phyloP scores from a whole-genome alignment of 129 eudicot genomes.

The Flaveria robusta region DNA sequence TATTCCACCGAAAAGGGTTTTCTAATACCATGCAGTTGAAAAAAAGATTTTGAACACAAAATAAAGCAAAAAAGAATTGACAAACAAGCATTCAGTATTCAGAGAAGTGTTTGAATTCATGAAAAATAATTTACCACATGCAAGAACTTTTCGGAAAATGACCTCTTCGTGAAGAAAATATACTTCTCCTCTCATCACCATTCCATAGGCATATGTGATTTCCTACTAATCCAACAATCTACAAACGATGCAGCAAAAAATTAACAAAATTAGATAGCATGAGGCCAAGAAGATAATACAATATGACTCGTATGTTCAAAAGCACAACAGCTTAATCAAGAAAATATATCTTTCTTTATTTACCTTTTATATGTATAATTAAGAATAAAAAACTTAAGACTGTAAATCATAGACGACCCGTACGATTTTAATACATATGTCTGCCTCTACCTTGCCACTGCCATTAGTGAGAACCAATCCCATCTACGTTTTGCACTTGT shows the following conservation, averaged over 20 bases:
- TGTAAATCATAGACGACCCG: conserved; percentile 16
- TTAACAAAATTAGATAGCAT: background rate
- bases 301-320: background rate
- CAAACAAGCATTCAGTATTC: background rate
- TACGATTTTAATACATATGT: conserved; percentile 4
- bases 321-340: background rate
- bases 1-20: too few species aligned
- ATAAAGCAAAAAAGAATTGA: background rate
- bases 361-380: background rate
- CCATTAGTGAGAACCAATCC: conserved; percentile 86
- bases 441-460: conserved; percentile 63
- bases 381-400: too few species aligned
- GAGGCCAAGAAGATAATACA: background rate
- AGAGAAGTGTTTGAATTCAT: background rate
- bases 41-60: background rate
- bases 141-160: conserved; percentile 69
- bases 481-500: conserved; percentile 78
- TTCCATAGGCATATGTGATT: conserved; percentile 79
- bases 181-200: conserved; percentile 56
- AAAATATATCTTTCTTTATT: background rate
- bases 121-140: conserved; percentile 61
- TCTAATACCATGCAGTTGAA: conserved; percentile 13
- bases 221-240: conserved; percentile 89
- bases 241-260: conserved; percentile 14
- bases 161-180: conserved; percentile 69